Percentiles rank a stretch among this genome's conserved stretches.
phyloP scores from a whole-genome alignment of 2,329 filamentous ascomycete species.

The Cercospora brassicicola region DNA sequence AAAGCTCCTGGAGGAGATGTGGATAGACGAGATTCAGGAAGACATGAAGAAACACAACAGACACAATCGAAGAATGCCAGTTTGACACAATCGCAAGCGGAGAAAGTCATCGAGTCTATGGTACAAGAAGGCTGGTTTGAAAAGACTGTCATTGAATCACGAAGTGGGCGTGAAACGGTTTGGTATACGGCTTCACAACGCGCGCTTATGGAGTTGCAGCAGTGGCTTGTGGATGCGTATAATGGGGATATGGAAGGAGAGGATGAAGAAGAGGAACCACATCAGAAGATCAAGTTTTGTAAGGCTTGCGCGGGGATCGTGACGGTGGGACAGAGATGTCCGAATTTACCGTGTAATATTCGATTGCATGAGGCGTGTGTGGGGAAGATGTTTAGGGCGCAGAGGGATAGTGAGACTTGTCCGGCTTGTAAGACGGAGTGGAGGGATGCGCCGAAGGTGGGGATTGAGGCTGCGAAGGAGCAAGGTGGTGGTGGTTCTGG shows the following conservation, averaged over 20 bases:
- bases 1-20: slow-evolving; percentile 43
- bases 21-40: slow-evolving; percentile 34
- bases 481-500: not conserved
- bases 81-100: slow-evolving; percentile 75
- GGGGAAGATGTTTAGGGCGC: slow-evolving; percentile 69
- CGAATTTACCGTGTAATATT: slow-evolving; percentile 64
- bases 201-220: slow-evolving; percentile 77
- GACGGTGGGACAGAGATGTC: slow-evolving; percentile 78
- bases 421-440: slow-evolving; percentile 57
- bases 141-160: slow-evolving; percentile 53
- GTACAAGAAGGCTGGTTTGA: slow-evolving; percentile 84
- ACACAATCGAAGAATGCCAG: slow-evolving; percentile 36
- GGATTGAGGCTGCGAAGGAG: slow-evolving; percentile 49
- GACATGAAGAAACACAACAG: slow-evolving; percentile 24
- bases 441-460: slow-evolving; percentile 54
- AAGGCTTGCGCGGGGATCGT: slow-evolving; percentile 86
- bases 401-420: slow-evolving; percentile 60
- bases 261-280: slow-evolving; percentile 49
- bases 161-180: slow-evolving; percentile 44
- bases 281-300: slow-evolving; percentile 80
- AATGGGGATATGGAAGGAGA: slow-evolving; percentile 66
- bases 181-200: slow-evolving; percentile 77
- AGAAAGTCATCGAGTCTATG: slow-evolving; percentile 67
- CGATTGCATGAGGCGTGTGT: slow-evolving; percentile 77
- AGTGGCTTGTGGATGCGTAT: slow-evolving; percentile 85